Base-by-base conservation (phyloP, 345 rosid genomes). In the Eutrema japonicum region DNA sequence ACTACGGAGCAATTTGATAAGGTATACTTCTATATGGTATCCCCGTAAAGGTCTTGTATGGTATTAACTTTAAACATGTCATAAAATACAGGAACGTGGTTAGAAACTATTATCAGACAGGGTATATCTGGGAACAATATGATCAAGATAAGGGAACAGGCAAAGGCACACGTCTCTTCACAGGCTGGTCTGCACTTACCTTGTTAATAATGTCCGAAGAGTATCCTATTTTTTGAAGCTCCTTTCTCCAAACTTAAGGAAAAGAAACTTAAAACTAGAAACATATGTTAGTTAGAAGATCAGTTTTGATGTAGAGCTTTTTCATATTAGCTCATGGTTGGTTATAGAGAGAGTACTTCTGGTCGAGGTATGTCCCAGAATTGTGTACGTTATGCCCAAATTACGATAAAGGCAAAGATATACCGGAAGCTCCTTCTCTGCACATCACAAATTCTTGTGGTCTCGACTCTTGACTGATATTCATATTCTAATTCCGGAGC, bases 101-200 rank as follows among this genome's bases (percentile, higher is more conserved):
- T 55, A 69, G 61, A 53, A 95, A 90, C 78, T 90, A 92, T 82
- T 72, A 85, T 64, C 67, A 80, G 64, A 92, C 96, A 0, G 97
- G 99, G 41, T 95, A 81, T 78, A 72, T 90, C 61, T 95, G 99
- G 99, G 99, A 95, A 74, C 99, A 95, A 68, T 92, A 92, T 81
- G 96, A 90, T 72, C 99, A 92, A 81, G 79, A 57, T 80, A 87
- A 76, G 26, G 99, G 97, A 22, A 83, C 72, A 65, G 96, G 97
- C 55, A 87, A 90, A 80, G 96, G 97, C 40, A 76, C 93, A 0
- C 90, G 96, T 0, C 76, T 83, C 18, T 95, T 95, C 74, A 90
- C 98, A 3, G 99, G 99, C 47, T 95, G 99, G 99, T 87, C 99
- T 57, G 66, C 98, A 1, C 96, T 95, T 42, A 81, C 88, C 52